Evolutionary conservation across 1,284 basidiomycete species (phyloP).

Genomic region (Microbotryum silenes-acaulis): DNA sequence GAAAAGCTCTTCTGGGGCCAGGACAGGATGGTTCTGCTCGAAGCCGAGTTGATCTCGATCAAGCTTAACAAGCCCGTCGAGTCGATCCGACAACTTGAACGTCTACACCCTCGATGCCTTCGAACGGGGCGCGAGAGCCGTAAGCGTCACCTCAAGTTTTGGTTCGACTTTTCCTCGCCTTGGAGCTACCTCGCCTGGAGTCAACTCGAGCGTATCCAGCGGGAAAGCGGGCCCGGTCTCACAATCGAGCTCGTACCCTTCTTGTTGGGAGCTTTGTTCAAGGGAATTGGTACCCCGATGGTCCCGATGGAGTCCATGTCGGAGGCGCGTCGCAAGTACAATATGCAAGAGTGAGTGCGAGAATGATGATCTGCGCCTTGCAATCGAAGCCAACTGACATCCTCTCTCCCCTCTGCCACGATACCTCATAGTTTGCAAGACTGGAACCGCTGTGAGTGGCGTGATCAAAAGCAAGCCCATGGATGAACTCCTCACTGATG

Average conservation of each 20-base stretch:
- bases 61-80: conserved; percentile 3
- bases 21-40: conserved; percentile 7
- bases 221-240: conserved; percentile 5
- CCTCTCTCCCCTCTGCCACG: no score
- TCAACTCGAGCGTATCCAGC: conserved; percentile 7
- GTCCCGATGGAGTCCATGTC: conserved; percentile 1
- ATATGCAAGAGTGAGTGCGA: not conserved
- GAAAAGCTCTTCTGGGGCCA: conserved; percentile 11
- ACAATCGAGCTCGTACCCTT: conserved; percentile 8
- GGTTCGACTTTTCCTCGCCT: conserved; percentile 11
- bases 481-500: no score
- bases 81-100: conserved; percentile 3
- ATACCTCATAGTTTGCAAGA: no score
- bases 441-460: no score
- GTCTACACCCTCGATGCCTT: conserved; percentile 9
- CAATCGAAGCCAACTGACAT: no score
- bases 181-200: conserved; percentile 10
- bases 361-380: no score
- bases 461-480: no score
- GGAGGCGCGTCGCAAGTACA: conserved; percentile 3
- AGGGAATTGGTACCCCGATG: conserved; percentile 5
- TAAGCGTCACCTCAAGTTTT: conserved; percentile 6
- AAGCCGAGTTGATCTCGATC: conserved; percentile 7
- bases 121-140: conserved; percentile 1
- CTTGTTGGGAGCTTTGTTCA: conserved; percentile 11